Evolutionary conservation across 306 rosid genomes (phyloP).

Genomic region (Gynostemma pentaphyllum): DNA sequence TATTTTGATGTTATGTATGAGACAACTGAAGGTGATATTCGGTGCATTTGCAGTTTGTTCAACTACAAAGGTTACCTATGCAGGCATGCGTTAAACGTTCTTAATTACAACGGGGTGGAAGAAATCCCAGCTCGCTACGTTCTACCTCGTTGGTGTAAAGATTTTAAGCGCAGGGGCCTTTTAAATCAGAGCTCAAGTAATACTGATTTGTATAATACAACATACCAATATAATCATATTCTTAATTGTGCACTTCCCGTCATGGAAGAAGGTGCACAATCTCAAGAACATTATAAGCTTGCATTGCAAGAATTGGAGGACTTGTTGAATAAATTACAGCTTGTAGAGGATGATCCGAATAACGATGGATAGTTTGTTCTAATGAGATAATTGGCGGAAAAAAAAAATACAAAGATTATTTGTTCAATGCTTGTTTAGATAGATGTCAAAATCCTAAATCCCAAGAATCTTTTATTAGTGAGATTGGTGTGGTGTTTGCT

Average conservation of each 20-base stretch:
- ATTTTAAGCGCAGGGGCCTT: constrained; percentile 39
- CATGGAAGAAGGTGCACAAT: constrained; percentile 56
- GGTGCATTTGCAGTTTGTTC: constrained; percentile 81
- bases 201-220: constrained; percentile 20
- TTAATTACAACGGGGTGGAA: constrained; percentile 56
- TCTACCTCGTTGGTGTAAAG: constrained; percentile 54
- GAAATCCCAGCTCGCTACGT: constrained; percentile 60
- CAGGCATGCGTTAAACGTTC: constrained; percentile 64
- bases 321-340: constrained; percentile 41
- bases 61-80: constrained; percentile 67
- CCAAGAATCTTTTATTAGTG: no score
- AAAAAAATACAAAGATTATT: constrained; percentile 1
- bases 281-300: constrained; percentile 44
- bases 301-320: constrained; percentile 51
- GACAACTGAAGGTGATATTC: constrained; percentile 43
- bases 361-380: constrained; percentile 9
- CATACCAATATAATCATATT: constrained; percentile 31
- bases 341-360: constrained; percentile 29
- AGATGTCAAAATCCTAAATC: background rate
- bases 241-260: constrained; percentile 41
- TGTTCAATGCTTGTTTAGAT: background rate
- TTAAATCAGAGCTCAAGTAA: constrained; percentile 16
- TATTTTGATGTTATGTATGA: constrained; percentile 50
- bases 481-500: background rate
- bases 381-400: constrained; percentile 5